These are phyloP conservation scores for Heterotrichella gracilis DNA, from an alignment of 352 stramenopile species.

Conservation along the genomic window DNA sequence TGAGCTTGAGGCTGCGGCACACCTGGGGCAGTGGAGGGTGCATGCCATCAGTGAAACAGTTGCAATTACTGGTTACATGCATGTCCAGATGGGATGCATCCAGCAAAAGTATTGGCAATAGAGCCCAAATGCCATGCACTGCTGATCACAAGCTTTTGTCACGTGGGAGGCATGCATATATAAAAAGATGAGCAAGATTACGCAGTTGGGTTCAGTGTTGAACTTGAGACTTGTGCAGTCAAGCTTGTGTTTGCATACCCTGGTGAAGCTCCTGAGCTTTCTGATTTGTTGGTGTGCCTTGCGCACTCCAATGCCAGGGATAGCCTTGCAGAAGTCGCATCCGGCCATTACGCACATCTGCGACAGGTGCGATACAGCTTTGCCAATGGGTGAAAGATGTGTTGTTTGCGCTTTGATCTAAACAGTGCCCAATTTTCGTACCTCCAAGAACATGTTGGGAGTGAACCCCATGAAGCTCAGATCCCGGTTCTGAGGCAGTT, in stretches of 20 bases:
- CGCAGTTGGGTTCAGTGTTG: too few relatives aligned
- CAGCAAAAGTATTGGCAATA: too few relatives aligned
- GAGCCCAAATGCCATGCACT: too few relatives aligned
- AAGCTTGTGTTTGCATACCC: constrained; percentile 22
- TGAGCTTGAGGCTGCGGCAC: neutral
- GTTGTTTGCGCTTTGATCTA: neutral
- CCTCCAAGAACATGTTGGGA: constrained; percentile 34
- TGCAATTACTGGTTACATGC: too few relatives aligned
- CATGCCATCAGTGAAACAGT: too few relatives aligned
- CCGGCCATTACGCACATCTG: constrained; percentile 41
- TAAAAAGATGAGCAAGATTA: too few relatives aligned
- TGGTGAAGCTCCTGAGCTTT: constrained; percentile 24
- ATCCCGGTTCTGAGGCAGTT: too few relatives aligned
- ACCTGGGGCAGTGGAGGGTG: too few relatives aligned
- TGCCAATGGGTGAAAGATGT: constrained; percentile 11
- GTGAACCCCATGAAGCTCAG: constrained; percentile 41
- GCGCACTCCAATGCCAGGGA: constrained; percentile 36
- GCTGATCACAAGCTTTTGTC: too few relatives aligned
- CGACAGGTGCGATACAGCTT: constrained; percentile 12
- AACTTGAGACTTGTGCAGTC: neutral
- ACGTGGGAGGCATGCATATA: too few relatives aligned
- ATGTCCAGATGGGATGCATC: too few relatives aligned
- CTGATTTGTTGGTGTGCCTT: constrained; percentile 38
- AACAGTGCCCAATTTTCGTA: neutral
- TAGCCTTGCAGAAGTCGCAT: constrained; percentile 44